Base-by-base conservation (phyloP, 2,329 filamentous ascomycete species). In the Rhynchosporium agropyri region DNA sequence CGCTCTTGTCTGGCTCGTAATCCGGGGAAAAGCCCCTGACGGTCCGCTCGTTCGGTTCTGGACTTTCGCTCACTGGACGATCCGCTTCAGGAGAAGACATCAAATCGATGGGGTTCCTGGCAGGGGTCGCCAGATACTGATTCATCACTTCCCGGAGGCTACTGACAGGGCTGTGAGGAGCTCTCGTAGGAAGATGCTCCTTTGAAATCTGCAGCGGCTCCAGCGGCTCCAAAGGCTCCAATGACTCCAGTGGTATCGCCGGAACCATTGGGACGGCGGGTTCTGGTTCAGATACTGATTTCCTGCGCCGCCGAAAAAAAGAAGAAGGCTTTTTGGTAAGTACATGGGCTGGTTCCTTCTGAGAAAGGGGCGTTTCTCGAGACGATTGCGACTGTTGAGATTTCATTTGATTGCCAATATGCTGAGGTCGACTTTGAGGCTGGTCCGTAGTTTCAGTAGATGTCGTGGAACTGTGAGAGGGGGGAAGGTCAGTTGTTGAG, bases 231-330 rank as follows among this genome's bases (percentile, higher is more conserved):
- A 20, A 20, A 20, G 20, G 20, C 20, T 20, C 20, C 20, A 20
- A 1, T 20, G 20, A 20, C 20, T 20, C 20, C 20, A 20, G 20
- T 20, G 20, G 67, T 50, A 74, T 67, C 75, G 76, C 76, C 70
- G 76, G 78, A 64, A 74, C 81, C 69, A 70, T 74, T 63, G 76
- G 81, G 38, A 76, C 70, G 0, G 89, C 86, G 40, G 89, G 83
- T 28, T 85, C 82, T 50, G 70, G 76, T 66, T 96, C 92, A 13
- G 86, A 84, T 40, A 92, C 77, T 4, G 93, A 97, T 83, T 94
- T 96, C 84, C 98, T 98, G 67, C 93, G 85, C 64, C 95, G 84
- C 66, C 95, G 85, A 79, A 98, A 98, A 78, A 99, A 98, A 0
- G 92, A 94, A 0, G 94, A 96, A 3, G 91, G 86, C 76, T 97